phyloP scores from a whole-genome alignment of 1,284 basidiomycete species.

The Cutaneotrichosporon sp. region DNA sequence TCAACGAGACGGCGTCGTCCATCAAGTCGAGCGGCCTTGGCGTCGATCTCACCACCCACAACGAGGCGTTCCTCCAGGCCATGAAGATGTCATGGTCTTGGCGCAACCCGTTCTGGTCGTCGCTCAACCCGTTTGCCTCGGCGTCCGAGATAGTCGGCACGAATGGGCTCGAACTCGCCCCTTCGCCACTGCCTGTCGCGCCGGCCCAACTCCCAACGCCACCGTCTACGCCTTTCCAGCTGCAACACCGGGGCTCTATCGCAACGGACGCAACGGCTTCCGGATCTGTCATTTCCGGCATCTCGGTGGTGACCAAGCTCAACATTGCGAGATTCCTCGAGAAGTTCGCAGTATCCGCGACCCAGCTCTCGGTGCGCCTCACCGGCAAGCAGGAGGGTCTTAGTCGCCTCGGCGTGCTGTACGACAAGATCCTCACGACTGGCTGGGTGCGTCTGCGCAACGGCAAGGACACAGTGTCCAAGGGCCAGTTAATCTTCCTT shows the following conservation, averaged over 20 bases:
- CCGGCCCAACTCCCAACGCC: not conserved
- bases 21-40: conserved; percentile 44
- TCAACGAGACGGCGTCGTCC: conserved; percentile 11
- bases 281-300: conserved; percentile 11
- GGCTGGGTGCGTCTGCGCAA: conserved; percentile 49
- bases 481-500: conserved; percentile 55
- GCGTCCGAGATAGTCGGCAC: conserved; percentile 2
- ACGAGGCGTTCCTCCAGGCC: conserved; percentile 55
- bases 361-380: conserved; percentile 42
- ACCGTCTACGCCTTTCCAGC: not conserved
- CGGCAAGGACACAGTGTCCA: conserved; percentile 50
- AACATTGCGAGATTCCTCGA: conserved; percentile 50
- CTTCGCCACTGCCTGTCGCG: not conserved
- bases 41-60: conserved; percentile 51
- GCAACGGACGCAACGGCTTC: conserved; percentile 14
- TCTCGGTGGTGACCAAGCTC: conserved; percentile 15
- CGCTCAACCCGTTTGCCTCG: conserved; percentile 28
- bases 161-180: not conserved
- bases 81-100: conserved; percentile 54
- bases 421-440: conserved; percentile 55
- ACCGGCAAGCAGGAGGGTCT: conserved; percentile 48
- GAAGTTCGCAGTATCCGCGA: conserved; percentile 44
- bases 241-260: conserved; percentile 14
- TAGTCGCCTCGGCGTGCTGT: conserved; percentile 52
- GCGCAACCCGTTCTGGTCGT: conserved; percentile 41